Evolutionary conservation across 176 grass and related monocot species (phyloP).

Genomic region (Neostapfia colusana): DNA sequence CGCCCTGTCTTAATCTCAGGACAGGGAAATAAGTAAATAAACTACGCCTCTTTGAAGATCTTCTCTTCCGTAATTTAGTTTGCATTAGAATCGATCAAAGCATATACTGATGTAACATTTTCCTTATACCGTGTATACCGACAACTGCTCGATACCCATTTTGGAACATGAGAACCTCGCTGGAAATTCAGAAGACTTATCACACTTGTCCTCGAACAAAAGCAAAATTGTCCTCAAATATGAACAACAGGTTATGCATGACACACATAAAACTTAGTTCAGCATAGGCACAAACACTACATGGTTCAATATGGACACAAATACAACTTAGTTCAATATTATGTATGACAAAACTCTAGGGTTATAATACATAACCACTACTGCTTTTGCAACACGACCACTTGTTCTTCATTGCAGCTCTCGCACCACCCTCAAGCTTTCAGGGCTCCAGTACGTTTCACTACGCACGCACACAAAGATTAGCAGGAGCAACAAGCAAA

Average conservation of each 20-base stretch:
- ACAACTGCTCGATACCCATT: neutral
- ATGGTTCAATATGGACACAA: too few species aligned
- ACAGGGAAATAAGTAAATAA: neutral
- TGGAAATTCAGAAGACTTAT: too few species aligned
- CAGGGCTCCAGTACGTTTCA: slow-evolving; percentile 46
- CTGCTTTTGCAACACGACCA: too few species aligned
- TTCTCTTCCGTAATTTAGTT: neutral
- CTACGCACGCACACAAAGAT: slow-evolving; percentile 22
- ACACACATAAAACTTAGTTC: too few species aligned
- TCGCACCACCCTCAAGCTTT: slow-evolving; percentile 38
- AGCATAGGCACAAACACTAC: too few species aligned
- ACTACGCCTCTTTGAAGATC: neutral
- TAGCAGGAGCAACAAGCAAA: slow-evolving; percentile 52
- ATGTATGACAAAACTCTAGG: too few species aligned
- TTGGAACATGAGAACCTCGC: neutral
- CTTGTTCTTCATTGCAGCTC: too few species aligned
- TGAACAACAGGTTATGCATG: too few species aligned
- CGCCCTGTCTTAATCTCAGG: neutral
- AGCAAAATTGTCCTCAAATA: too few species aligned
- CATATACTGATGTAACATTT: neutral
- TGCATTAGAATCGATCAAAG: neutral
- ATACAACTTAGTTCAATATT: too few species aligned
- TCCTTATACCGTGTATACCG: neutral
- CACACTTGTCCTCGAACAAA: too few species aligned
- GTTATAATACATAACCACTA: too few species aligned